Evolutionary conservation across 495 filamentous ascomycete species (phyloP).

Genomic region (Symbiotaphrina buchneri): DNA sequence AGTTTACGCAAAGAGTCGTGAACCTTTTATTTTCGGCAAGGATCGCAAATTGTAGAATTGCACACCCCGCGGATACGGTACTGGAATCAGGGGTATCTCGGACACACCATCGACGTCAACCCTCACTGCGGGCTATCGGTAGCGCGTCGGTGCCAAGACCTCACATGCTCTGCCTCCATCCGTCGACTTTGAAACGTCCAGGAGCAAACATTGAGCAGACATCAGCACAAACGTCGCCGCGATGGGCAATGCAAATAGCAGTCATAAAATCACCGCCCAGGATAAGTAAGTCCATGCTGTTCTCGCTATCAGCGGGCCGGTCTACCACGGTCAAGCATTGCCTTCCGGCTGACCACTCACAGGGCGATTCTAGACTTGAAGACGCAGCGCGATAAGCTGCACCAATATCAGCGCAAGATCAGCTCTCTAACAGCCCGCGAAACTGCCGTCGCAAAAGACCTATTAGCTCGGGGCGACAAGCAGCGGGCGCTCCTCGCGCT

Average conservation of each 20-base stretch:
- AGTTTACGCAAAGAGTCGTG: too few relatives aligned
- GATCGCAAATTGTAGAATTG: too few relatives aligned
- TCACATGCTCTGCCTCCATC: too few relatives aligned
- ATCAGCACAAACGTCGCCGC: too few relatives aligned
- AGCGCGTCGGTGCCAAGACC: too few relatives aligned
- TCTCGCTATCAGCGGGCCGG: background rate
- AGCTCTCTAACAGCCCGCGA: constrained; percentile 63
- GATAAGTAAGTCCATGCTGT: constrained; percentile 27
- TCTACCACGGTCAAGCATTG: constrained; percentile 2
- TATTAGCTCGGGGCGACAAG: constrained; percentile 53
- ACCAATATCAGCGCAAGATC: constrained; percentile 82
- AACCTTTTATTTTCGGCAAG: too few relatives aligned
- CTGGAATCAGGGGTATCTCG: too few relatives aligned
- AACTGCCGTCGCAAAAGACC: constrained; percentile 59
- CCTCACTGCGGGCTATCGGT: too few relatives aligned
- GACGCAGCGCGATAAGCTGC: constrained; percentile 87
- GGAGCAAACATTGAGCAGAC: too few relatives aligned
- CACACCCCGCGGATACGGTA: too few relatives aligned
- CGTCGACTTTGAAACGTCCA: too few relatives aligned
- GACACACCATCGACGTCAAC: too few relatives aligned
- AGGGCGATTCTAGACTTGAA: constrained; percentile 95
- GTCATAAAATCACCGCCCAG: constrained; percentile 48
- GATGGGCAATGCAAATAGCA: constrained; percentile 46
- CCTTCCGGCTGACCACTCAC: constrained; percentile 1
- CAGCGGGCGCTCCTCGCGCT: constrained; percentile 68